Base-by-base conservation (phyloP, 169 alveolate genomes). In the Eimeria necatrix region DNA sequence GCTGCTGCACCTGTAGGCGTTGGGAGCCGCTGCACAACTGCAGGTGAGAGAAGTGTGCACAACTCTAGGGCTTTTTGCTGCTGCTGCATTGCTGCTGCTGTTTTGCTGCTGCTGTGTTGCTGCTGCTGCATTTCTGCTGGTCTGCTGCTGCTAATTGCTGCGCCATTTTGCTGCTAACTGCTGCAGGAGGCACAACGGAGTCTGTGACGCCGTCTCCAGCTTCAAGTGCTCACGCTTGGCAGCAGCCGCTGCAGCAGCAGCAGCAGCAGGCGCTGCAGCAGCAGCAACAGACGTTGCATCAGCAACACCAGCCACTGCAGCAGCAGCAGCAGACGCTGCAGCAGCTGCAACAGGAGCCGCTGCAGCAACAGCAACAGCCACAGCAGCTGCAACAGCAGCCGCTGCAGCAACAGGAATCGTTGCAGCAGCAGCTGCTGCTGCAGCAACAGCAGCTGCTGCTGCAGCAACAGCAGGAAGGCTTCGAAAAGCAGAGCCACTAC, bases 21-120 rank as follows among this genome's bases (percentile, higher is more conserved):
- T 46, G 90, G 52, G 18, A 80, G 90, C 71, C 90, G 90, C 90
- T 80, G 90, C 73, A 80, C 90, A 53, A 80, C 90, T 7, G 90
- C 90, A 80, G 90, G 90, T 80, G n/a, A 24, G 90, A 12, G 85
- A 18, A 73, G 10, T 8, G 32, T 18, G 76, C 26, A 14, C 8
- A 56, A 9, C 5, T 8, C 76, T 64, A 5, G 22, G n/a, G 48
- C 60, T 59, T 74, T 53, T 14, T 80, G 90, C 90, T 52, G 73
- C 73, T 80, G 90, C 90, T 52, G 90, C 85, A 51, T 3, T 76
- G 86, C 86, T 76, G 46, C 84, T 48, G 64, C 87, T 80, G 49
- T 52, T 6, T 51, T 14, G 18, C 0, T 53, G 73, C n/a, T 4
- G 20, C 14, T 51, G 24, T n/a, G 90, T 4, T 48, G 86, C 85